These are phyloP conservation scores for Anaeromyces robustus DNA, from an alignment of 192 early-diverging fungal genomes.

Conservation along the genomic window DNA sequence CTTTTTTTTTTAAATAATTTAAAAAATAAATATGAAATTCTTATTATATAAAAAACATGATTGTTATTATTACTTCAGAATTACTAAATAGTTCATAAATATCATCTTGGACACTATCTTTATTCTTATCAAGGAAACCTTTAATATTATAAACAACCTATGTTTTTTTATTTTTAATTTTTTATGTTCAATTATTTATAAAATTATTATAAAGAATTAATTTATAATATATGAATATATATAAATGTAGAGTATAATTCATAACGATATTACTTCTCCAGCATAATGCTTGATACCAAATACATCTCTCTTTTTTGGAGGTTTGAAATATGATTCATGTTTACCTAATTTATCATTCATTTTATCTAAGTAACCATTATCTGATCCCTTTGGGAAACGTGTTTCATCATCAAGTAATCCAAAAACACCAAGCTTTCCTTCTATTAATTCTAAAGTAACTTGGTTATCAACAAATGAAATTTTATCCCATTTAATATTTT, in stretches of 20 bases:
- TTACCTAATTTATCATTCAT: conserved; percentile 17
- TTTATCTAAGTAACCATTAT: conserved; percentile 29
- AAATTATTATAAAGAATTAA: too few relatives aligned
- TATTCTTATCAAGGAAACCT: conserved; percentile 37
- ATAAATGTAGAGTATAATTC: too few relatives aligned
- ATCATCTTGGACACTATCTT: conserved; percentile 33
- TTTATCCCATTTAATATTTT: conserved; percentile 34
- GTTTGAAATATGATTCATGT: conserved; percentile 28
- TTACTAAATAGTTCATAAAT: conserved; percentile 26
- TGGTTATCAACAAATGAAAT: conserved; percentile 33
- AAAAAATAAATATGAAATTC: too few relatives aligned
- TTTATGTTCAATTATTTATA: neutral
- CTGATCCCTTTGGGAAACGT: conserved; percentile 35
- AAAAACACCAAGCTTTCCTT: conserved; percentile 31
- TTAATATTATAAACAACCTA: conserved; percentile 25
- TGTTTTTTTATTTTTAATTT: too few relatives aligned
- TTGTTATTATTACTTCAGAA: conserved; percentile 17
- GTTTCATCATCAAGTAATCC: conserved; percentile 38
- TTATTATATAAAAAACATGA: too few relatives aligned
- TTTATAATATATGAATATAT: too few relatives aligned
- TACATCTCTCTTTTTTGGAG: conserved; percentile 22
- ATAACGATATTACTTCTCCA: conserved; percentile 24
- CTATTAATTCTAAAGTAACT: conserved; percentile 30
- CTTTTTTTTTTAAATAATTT: too few relatives aligned
- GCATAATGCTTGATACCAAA: conserved; percentile 40